phyloP scores from a whole-genome alignment of 805 yeast species.

The Yamadazyma ubonensis region DNA sequence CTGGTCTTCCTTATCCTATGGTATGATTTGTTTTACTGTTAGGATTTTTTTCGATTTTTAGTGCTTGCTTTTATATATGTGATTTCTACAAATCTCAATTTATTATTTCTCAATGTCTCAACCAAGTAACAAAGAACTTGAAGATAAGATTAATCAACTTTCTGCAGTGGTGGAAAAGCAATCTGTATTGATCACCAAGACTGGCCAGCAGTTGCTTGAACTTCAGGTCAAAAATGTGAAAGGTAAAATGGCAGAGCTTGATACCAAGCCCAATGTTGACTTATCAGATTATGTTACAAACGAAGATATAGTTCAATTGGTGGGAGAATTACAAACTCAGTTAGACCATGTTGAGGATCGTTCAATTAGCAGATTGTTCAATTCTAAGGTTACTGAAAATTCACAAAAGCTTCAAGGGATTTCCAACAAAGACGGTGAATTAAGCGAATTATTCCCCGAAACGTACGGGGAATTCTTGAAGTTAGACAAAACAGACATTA shows the following conservation, averaged over 20 bases:
- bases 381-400: slow-evolving; percentile 47
- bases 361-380: slow-evolving; percentile 66
- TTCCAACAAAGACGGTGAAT: slow-evolving; percentile 79
- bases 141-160: slow-evolving; percentile 51
- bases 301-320: slow-evolving; percentile 83
- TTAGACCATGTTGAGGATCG: slow-evolving; percentile 77
- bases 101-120: slow-evolving; percentile 5
- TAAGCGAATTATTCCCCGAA: slow-evolving; percentile 56
- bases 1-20: too few relatives aligned
- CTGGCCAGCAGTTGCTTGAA: slow-evolving; percentile 77
- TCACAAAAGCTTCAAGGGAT: slow-evolving; percentile 56
- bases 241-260: slow-evolving; percentile 31
- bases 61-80: background rate
- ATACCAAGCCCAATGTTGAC: slow-evolving; percentile 29
- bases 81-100: background rate
- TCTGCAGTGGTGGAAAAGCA: slow-evolving; percentile 62
- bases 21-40: too few relatives aligned
- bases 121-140: slow-evolving; percentile 24
- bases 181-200: slow-evolving; percentile 60
- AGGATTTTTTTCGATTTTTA: background rate
- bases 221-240: slow-evolving; percentile 60
- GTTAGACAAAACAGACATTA: slow-evolving; percentile 45
- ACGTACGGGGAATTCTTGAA: slow-evolving; percentile 53
- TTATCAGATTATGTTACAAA: slow-evolving; percentile 66
- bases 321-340: slow-evolving; percentile 87